A percentile compares a stretch with the other conserved stretches of the same genome.
phyloP scores from a whole-genome alignment of 371 early-diverging fungal species.

The Apophysomyces elegans region DNA sequence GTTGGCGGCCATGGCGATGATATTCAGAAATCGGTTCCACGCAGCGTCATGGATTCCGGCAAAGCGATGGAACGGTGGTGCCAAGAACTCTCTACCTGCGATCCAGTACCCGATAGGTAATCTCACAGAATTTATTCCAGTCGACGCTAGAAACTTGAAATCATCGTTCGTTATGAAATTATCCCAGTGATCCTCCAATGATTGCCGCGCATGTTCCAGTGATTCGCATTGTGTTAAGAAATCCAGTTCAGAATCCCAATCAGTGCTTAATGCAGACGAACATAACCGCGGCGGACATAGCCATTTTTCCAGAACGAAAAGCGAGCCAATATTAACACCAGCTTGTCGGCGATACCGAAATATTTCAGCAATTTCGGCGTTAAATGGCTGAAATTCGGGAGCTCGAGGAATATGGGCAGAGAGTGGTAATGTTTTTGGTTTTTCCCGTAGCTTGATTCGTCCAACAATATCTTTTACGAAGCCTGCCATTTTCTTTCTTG shows the following conservation, averaged over 20 bases:
- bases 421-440: background rate
- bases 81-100: slow-evolving; percentile 24
- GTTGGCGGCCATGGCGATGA: slow-evolving; percentile 56
- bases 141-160: slow-evolving; percentile 50
- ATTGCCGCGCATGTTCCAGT: slow-evolving; percentile 38
- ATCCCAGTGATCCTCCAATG: slow-evolving; percentile 59
- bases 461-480: background rate
- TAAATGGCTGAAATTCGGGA: slow-evolving; percentile 23
- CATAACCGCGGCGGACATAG: slow-evolving; percentile 38
- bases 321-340: slow-evolving; percentile 70
- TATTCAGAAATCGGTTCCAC: slow-evolving; percentile 46
- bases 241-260: slow-evolving; percentile 38
- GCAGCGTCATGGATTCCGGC: slow-evolving; percentile 38
- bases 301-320: slow-evolving; percentile 68
- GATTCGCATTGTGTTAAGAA: slow-evolving; percentile 48
- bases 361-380: slow-evolving; percentile 22
- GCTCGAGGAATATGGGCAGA: background rate
- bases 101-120: slow-evolving; percentile 76
- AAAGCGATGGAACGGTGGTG: slow-evolving; percentile 26
- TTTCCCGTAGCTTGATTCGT: background rate
- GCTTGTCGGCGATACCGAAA: slow-evolving; percentile 35
- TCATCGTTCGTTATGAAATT: slow-evolving; percentile 66
- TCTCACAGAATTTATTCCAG: slow-evolving; percentile 68
- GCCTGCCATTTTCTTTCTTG: background rate
- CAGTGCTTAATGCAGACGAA: slow-evolving; percentile 39